These are phyloP conservation scores for Fomitopsis serialis DNA, from an alignment of 768 basidiomycete species.

Conservation along the genomic window DNA sequence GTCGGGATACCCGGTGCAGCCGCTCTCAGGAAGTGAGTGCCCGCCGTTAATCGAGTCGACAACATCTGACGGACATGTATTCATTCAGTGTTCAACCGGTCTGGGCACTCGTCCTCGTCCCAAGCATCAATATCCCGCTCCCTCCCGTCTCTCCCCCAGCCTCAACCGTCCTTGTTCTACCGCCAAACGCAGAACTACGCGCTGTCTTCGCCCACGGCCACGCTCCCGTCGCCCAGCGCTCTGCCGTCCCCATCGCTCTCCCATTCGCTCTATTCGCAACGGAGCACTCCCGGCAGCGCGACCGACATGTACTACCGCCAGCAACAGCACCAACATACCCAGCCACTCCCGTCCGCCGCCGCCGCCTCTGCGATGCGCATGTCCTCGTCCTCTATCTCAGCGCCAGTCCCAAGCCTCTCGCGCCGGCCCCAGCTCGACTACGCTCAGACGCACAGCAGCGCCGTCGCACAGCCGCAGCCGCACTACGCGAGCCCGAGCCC, in stretches of 20 bases:
- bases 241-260: background rate
- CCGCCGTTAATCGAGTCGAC: too few species aligned
- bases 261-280: slow-evolving; percentile 3
- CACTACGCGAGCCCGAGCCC: slow-evolving; percentile 3
- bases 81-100: background rate
- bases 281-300: background rate
- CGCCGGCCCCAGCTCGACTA: background rate
- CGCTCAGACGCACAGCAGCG: background rate
- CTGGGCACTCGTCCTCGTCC: background rate
- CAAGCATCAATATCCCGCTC: background rate
- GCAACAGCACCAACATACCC: background rate
- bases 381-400: background rate
- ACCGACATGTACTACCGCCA: slow-evolving; percentile 3
- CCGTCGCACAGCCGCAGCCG: background rate
- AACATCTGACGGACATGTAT: background rate
- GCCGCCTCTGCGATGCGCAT: slow-evolving; percentile 3
- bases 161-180: background rate
- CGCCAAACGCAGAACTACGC: background rate
- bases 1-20: slow-evolving; percentile 6
- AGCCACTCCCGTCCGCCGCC: slow-evolving; percentile 3
- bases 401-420: background rate
- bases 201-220: background rate
- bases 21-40: background rate
- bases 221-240: background rate
- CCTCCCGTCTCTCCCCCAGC: background rate